phyloP scores from a whole-genome alignment of 495 filamentous ascomycete genomes.

The Penicillium subrubescens region DNA sequence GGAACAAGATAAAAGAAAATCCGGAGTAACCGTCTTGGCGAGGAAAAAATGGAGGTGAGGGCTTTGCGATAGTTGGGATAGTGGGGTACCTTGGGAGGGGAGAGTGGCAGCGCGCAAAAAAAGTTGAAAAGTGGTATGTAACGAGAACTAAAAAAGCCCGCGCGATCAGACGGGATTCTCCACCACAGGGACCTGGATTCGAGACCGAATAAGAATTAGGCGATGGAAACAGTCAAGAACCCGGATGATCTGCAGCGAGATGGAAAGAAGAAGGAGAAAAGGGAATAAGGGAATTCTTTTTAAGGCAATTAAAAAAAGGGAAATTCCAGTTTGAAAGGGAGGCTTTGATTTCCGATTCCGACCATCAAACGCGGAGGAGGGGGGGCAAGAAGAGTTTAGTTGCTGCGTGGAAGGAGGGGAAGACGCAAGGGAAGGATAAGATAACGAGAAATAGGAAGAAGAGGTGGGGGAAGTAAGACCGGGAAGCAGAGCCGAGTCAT shows the following conservation, averaged over 20 bases:
- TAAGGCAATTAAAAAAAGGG: not conserved
- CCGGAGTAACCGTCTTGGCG: constrained; percentile 34
- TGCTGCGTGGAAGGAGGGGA: too few relatives aligned
- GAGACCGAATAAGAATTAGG: constrained; percentile 18
- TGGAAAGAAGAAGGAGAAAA: constrained; percentile 11
- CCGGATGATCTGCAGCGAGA: constrained; percentile 23
- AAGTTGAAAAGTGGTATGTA: constrained; percentile 29
- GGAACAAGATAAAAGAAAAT: constrained; percentile 24
- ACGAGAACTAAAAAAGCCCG: constrained; percentile 22
- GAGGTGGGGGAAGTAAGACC: not conserved
- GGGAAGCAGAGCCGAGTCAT: not conserved
- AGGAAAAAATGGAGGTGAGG: constrained; percentile 29
- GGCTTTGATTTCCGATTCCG: constrained; percentile 11
- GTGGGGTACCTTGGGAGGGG: constrained; percentile 28
- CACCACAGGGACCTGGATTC: constrained; percentile 15
- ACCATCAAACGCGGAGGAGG: constrained; percentile 17
- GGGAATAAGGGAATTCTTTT: constrained; percentile 1
- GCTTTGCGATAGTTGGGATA: constrained; percentile 32
- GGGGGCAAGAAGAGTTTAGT: not conserved
- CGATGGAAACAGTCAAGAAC: constrained; percentile 31
- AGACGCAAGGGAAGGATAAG: constrained; percentile 16
- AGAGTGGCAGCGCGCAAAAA: not conserved
- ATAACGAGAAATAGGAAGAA: constrained; percentile 8
- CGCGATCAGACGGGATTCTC: constrained; percentile 21
- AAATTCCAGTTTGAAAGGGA: not conserved